Evolutionary conservation across 352 stramenopile species (phyloP), one percentile per base, ranked within the genome.

Genomic region (Elongisporangium anandrum): DNA sequence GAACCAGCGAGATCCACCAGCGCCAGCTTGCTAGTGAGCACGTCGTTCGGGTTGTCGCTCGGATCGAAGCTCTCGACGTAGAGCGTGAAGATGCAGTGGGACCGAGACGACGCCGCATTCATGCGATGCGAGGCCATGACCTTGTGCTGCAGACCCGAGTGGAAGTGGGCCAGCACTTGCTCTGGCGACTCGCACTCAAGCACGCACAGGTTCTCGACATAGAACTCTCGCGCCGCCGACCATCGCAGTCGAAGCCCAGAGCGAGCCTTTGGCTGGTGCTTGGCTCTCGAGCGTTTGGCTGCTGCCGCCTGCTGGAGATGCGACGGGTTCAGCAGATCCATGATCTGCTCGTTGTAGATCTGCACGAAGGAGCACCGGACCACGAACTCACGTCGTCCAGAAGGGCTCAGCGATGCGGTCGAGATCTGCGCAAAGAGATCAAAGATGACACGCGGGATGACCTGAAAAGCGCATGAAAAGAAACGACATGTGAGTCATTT

Each of bases 311-410:
- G 53, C n/a, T 38, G 52, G 13, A 81, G 67, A 22, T 79, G 64
- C 21, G 50, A 71, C n/a, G 72, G 69, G 49, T 85, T 85, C 49
- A 81, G 65, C 5, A 85, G 50, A 54, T 87, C 73, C 24, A 85
- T 54, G 19, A 96, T 75, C 56, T 96, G 80, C 50, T 98, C 92
- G 59, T 98, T 98, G 76, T 96, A 97, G 59, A 97, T 90, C 67
- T 97, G 89, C 20, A 92, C 81, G 52, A 96, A 96, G 2, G 81
- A 94, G 59, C 85, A 95, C 38, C 75, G 69, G 55, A 85, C 50
- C 3, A 58, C 68, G 54, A 73, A 85, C 48, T 85, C 73, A 0
- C 73, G 70, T 19, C 45, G 62, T 9, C 60, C 51, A 1, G 62
- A 52, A 20, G 49, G 29, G 2, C 29, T 60, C 8, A 63, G 39